Base-by-base conservation (phyloP, 2,329 filamentous ascomycete species). In the Microdochium trichocladiopsis region DNA sequence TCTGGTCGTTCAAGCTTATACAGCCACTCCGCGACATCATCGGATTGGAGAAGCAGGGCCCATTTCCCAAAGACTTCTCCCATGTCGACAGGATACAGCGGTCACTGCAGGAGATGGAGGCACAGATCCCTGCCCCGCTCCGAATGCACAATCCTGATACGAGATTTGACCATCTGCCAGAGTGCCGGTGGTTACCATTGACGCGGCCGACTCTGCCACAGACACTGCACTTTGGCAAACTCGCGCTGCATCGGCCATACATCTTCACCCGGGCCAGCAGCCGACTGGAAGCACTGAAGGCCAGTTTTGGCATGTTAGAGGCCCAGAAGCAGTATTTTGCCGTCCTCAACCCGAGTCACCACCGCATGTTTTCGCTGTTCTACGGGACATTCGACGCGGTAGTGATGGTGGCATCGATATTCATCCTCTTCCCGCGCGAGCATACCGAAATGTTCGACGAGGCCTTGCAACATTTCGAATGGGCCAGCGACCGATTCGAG, bases 361-460 rank as follows among this genome's bases (percentile, higher is more conserved):
- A 78, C 58, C 75, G 74, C 57, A 73, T 74, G 59, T 80, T 80
- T 57, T 71, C 75, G 16, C 69, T 85, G 3, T 84, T 84, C 61
- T 83, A 83, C 50, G 80, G 79, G 50, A 84, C 79, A 6, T 85
- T 86, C 54, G 82, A 86, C 58, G 82, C 82, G 14, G 76, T 84
- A 21, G 79, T 85, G 16, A 70, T 85, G 52, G 72, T 84, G 51
- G 77, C 82, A 0, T 77, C 79, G 18, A 77, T 84, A 28, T 83
- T 79, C 60, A 83, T 85, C 31, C 62, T 85, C 9, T 83, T 83
- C 55, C 81, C 82, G 1, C 70, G 68, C 22, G 80, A 84, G 58
- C 76, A 82, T 52, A 61, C 66, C 2, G 76, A 78, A 24, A 64
- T 77, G 25, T 64, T 78, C 0, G 66, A 71, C 3, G 68, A 68